Evolutionary conservation across 2,329 filamentous ascomycete genomes (phyloP).

Genomic region (Aspergillus sp.): DNA sequence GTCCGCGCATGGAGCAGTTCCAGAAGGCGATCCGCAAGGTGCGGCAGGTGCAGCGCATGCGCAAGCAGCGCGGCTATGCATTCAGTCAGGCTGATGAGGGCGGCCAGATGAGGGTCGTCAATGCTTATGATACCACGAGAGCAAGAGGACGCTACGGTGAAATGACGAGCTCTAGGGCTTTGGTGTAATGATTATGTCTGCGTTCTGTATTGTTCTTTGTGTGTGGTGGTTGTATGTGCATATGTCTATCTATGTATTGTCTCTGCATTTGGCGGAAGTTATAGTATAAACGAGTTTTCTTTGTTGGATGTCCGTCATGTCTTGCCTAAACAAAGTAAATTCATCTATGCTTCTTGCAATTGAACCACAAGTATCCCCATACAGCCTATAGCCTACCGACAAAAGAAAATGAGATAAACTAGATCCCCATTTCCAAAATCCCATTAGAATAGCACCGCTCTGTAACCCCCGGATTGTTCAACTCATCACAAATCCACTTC

Average conservation of each 20-base stretch:
- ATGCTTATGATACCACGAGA: constrained; percentile 96
- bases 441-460: constrained; percentile 17
- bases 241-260: neutral
- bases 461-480: constrained; percentile 7
- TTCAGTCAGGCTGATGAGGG: constrained; percentile 97
- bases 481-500: constrained; percentile 18
- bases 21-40: constrained; percentile 99
- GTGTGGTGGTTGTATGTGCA: neutral
- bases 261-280: neutral
- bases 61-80: constrained; percentile 96
- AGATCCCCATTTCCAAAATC: constrained; percentile 10
- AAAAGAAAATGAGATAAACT: neutral
- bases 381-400: too few species aligned
- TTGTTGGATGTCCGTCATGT: too few species aligned
- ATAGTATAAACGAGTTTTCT: too few species aligned
- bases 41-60: constrained; percentile 96
- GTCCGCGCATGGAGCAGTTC: constrained; percentile 98
- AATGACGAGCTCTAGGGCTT: constrained; percentile 66
- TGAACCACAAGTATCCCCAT: too few species aligned
- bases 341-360: too few species aligned
- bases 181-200: constrained; percentile 20
- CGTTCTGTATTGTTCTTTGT: constrained; percentile 4
- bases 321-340: too few species aligned
- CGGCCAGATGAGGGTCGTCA: constrained; percentile 82
- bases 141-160: constrained; percentile 90